Evolutionary conservation across 2,329 filamentous ascomycete genomes (phyloP).

Genomic region (Phyllosticta paracitricarpa): DNA sequence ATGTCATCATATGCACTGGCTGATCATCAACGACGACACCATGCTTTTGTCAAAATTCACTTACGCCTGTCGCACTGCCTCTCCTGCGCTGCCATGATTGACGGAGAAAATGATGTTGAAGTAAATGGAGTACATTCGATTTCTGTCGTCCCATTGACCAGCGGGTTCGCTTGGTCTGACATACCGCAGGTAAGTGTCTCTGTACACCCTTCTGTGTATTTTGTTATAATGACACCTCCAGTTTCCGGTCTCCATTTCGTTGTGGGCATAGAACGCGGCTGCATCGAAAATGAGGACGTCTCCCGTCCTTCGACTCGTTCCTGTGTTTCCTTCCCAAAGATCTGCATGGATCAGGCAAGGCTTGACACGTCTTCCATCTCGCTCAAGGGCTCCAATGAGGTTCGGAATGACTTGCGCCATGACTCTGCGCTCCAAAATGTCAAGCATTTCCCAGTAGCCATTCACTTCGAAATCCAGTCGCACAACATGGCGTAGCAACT

Average conservation of each 20-base stretch:
- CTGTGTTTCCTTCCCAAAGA: conserved; percentile 34
- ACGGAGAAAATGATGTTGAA: conserved; percentile 10
- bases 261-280: conserved; percentile 31
- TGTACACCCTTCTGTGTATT: conserved; percentile 1
- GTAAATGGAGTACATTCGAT: conserved; percentile 9
- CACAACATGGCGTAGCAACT: conserved; percentile 21
- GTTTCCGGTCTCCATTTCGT: conserved; percentile 20
- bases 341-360: conserved; percentile 31
- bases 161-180: not conserved
- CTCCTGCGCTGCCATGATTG: conserved; percentile 2
- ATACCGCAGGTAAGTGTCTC: not conserved
- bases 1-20: conserved; percentile 17
- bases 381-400: conserved; percentile 18
- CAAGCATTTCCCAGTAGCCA: conserved; percentile 23
- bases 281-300: conserved; percentile 29
- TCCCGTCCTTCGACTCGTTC: conserved; percentile 21
- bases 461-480: conserved; percentile 22
- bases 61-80: conserved; percentile 8
- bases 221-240: conserved; percentile 5
- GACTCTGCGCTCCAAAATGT: conserved; percentile 8
- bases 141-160: conserved; percentile 6
- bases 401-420: conserved; percentile 22
- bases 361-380: conserved; percentile 17
- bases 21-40: not conserved
- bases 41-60: not conserved